Percentiles rank a stretch among this genome's conserved stretches.
Conservation (phyloP, 1,284 basidiomycete species). For the Rhodotorula sp. region DNA sequence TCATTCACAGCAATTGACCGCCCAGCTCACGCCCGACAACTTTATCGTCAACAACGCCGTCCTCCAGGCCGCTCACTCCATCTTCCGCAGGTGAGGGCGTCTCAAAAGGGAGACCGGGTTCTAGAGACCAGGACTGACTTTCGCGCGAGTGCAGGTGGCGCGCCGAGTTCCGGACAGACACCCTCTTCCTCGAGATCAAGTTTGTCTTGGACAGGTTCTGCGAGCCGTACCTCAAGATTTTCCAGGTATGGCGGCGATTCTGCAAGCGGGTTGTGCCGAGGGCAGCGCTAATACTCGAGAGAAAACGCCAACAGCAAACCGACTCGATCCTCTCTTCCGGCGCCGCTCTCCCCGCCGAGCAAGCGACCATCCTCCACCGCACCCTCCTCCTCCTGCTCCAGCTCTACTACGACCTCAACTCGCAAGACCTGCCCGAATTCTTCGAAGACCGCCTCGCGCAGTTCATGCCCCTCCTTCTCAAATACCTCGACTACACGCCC, state of each 20-base stretch:
- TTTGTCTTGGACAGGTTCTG: constrained; percentile 83
- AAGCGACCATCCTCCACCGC: constrained; percentile 61
- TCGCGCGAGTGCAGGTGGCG: constrained; percentile 63
- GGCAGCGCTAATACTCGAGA: not conserved
- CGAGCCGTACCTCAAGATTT: constrained; percentile 77
- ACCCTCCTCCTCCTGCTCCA: constrained; percentile 76
- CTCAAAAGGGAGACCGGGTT: not conserved
- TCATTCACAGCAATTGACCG: constrained; percentile 70
- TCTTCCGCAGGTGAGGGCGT: constrained; percentile 66
- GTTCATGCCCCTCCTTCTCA: constrained; percentile 77
- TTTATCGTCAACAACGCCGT: constrained; percentile 86
- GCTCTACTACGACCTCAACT: constrained; percentile 90
- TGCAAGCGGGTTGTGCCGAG: constrained; percentile 47
- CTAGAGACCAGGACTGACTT: not conserved
- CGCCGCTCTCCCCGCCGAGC: constrained; percentile 46
- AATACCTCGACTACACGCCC: constrained; percentile 76
- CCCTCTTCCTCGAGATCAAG: constrained; percentile 89
- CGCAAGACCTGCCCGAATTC: constrained; percentile 90
- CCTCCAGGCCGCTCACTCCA: constrained; percentile 90
- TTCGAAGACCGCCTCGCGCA: constrained; percentile 85
- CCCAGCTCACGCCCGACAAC: constrained; percentile 71
- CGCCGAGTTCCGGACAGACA: constrained; percentile 81
- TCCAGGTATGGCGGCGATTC: constrained; percentile 56
- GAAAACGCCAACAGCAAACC: constrained; percentile 48
- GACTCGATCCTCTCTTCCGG: constrained; percentile 53